These are phyloP conservation scores for Phaeosphaeriaceae sp. DNA, from an alignment of 2,329 filamentous ascomycete species.

Conservation along the genomic window DNA sequence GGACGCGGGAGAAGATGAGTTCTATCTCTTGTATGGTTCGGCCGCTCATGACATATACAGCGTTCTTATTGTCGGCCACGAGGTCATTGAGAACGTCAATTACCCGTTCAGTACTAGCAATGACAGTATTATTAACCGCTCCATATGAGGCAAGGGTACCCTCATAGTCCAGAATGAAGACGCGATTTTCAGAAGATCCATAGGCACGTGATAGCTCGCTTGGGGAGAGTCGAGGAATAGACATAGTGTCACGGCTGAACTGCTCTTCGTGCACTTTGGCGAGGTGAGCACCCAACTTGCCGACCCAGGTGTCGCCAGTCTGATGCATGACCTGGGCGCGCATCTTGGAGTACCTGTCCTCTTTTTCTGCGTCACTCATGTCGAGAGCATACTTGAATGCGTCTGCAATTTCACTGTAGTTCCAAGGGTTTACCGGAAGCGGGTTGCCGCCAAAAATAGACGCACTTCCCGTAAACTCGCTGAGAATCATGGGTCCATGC, in stretches of 20 bases:
- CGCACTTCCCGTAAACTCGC: conserved; percentile 92
- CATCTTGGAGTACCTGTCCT: conserved; percentile 74
- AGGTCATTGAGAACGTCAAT: conserved; percentile 83
- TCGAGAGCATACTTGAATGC: conserved; percentile 84
- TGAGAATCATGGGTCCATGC: conserved; percentile 87
- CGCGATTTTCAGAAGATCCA: conserved; percentile 66
- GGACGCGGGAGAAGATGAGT: conserved; percentile 80
- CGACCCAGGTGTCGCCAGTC: conserved; percentile 86
- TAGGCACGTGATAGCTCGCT: conserved; percentile 71
- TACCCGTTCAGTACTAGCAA: conserved; percentile 84
- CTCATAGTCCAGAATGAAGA: conserved; percentile 94
- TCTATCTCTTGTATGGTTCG: conserved; percentile 88
- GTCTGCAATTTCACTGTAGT: conserved; percentile 85
- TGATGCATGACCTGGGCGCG: conserved; percentile 77
- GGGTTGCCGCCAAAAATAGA: conserved; percentile 82
- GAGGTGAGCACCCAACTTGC: conserved; percentile 73
- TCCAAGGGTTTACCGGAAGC: conserved; percentile 92
- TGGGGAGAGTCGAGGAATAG: conserved; percentile 82
- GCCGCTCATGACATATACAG: conserved; percentile 92
- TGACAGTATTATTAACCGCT: conserved; percentile 80
- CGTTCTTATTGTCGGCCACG: conserved; percentile 78
- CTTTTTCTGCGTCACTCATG: conserved; percentile 77
- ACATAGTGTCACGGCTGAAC: conserved; percentile 80
- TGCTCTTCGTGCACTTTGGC: conserved; percentile 83
- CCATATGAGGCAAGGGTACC: conserved; percentile 90